Evolutionary conservation across 768 basidiomycete species (phyloP).

Genomic region (Nidularia sp.): DNA sequence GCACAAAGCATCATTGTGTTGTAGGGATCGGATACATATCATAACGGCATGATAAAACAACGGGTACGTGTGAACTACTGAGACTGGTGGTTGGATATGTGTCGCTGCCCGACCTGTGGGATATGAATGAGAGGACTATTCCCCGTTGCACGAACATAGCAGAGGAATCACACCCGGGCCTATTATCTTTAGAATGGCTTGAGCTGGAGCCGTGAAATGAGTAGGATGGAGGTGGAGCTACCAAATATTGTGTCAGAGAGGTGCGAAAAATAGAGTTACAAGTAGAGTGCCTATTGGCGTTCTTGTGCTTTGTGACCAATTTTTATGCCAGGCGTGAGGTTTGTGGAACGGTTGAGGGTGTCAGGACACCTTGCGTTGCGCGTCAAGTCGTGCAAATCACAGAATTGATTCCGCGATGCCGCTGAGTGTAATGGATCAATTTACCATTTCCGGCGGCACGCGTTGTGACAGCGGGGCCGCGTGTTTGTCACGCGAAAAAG

Average conservation of each 20-base stretch:
- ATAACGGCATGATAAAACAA: no score
- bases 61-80: no score
- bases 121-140: not conserved
- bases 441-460: no score
- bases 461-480: no score
- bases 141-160: not conserved
- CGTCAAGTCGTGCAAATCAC: conserved; percentile 2
- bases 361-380: conserved; percentile 4
- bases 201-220: conserved; percentile 35
- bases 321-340: no score
- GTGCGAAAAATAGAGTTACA: conserved; percentile 17
- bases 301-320: no score
- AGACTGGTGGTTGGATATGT: no score
- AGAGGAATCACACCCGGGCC: conserved; percentile 23
- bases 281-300: conserved; percentile 10
- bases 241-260: conserved; percentile 15
- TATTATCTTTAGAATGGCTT: conserved; percentile 32
- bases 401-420: not conserved
- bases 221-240: conserved; percentile 17
- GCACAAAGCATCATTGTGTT: no score
- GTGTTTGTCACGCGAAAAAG: no score
- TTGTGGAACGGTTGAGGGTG: not conserved
- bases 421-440: no score
- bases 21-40: no score
- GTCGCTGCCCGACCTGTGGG: conserved; percentile 24